A percentile compares a stretch with the other conserved stretches of the same genome.
These are phyloP conservation scores for Pseudogymnoascus sp. DNA, from an alignment of 2,329 filamentous ascomycete genomes.

Conservation along the genomic window DNA sequence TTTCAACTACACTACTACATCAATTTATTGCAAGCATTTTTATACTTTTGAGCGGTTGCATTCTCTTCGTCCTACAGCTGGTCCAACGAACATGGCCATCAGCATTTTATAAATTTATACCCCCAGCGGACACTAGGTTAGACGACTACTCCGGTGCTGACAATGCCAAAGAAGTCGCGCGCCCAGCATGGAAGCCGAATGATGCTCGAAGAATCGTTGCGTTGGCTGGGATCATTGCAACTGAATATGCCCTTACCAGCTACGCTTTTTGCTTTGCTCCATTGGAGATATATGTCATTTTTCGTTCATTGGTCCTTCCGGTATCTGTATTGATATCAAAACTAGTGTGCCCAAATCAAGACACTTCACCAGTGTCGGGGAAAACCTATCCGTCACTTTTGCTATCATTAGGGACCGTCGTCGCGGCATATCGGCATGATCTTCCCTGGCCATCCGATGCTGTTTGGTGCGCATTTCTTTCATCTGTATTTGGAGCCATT, in stretches of 20 bases:
- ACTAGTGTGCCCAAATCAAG: not conserved
- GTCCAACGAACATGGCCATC: not conserved
- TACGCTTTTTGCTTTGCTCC: not conserved
- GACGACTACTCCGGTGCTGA: not conserved
- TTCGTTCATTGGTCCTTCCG: not conserved
- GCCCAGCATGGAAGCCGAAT: not conserved
- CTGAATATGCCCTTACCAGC: conserved; percentile 1
- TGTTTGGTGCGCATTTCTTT: not conserved
- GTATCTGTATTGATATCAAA: not conserved
- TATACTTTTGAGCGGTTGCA: not conserved
- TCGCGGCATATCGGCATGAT: not conserved
- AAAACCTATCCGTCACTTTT: not conserved
- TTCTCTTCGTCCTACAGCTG: not conserved
- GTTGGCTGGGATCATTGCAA: not conserved
- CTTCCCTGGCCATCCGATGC: not conserved
- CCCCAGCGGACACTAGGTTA: not conserved
- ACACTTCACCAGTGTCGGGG: not conserved
- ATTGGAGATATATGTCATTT: not conserved
- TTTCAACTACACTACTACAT: not conserved
- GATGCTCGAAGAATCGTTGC: not conserved
- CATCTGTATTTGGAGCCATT: not conserved
- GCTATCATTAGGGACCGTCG: not conserved
- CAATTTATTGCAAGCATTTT: not conserved
- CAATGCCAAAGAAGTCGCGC: not conserved
- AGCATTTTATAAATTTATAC: not conserved